Evolutionary conservation across 179 eudicot genomes (phyloP).

Genomic region (Nepenthes alata): DNA sequence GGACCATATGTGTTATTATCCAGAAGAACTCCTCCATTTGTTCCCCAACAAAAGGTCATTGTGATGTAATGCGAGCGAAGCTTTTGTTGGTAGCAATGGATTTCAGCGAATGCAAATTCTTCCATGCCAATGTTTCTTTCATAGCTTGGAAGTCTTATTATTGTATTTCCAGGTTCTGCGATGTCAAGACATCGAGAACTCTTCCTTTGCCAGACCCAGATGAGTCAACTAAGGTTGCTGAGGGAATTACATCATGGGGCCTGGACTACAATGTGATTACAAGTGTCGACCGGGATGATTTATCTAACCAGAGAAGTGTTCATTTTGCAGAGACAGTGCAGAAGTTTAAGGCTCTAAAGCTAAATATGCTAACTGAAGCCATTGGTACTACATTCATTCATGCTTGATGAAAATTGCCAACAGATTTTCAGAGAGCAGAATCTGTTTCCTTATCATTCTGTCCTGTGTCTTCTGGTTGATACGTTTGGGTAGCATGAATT

Average conservation of each 20-base stretch:
- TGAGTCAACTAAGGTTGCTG: slow-evolving; percentile 87
- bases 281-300: slow-evolving; percentile 96
- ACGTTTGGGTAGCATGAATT: too few species aligned
- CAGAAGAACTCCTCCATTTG: too few species aligned
- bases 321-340: slow-evolving; percentile 96
- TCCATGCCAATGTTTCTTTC: background rate
- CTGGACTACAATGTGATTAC: slow-evolving; percentile 94
- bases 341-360: slow-evolving; percentile 70
- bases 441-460: background rate
- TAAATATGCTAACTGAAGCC: slow-evolving; percentile 79
- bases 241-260: slow-evolving; percentile 99
- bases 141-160: background rate
- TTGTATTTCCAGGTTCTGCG: slow-evolving; percentile 61
- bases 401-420: background rate
- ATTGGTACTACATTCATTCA: slow-evolving; percentile 38
- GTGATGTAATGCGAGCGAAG: too few species aligned
- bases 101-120: too few species aligned
- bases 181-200: slow-evolving; percentile 92
- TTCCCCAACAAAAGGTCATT: too few species aligned
- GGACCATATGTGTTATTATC: too few species aligned
- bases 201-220: slow-evolving; percentile 97
- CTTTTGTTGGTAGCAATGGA: too few species aligned
- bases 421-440: background rate
- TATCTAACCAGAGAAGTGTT: slow-evolving; percentile 91
- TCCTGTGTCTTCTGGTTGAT: background rate